Percentiles rank a stretch among this genome's conserved stretches.
phyloP scores from a whole-genome alignment of 2,329 filamentous ascomycete species.

The Fusarium floridanum region DNA sequence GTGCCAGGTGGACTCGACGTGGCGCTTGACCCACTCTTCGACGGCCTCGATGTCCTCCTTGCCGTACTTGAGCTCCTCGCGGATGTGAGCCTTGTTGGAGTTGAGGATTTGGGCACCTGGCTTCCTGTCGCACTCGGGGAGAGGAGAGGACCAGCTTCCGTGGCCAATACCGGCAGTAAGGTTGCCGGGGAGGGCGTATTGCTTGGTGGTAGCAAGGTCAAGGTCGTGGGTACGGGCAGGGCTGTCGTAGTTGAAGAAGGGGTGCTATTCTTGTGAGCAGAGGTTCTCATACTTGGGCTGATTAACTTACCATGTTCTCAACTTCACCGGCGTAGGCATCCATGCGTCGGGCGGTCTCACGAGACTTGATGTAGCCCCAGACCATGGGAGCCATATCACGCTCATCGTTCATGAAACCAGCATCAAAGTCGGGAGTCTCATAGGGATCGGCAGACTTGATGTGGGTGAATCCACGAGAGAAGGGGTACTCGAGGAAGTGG shows the following conservation, averaged over 20 bases:
- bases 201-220: slow-evolving; percentile 80
- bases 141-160: slow-evolving; percentile 75
- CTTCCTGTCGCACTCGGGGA: slow-evolving; percentile 66
- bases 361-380: slow-evolving; percentile 86
- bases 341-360: slow-evolving; percentile 84
- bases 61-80: slow-evolving; percentile 75
- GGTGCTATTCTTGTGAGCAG: slow-evolving; percentile 60
- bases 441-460: slow-evolving; percentile 80
- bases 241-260: slow-evolving; percentile 78
- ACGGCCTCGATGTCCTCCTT: slow-evolving; percentile 73
- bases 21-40: slow-evolving; percentile 78
- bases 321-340: slow-evolving; percentile 83
- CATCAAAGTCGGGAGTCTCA: slow-evolving; percentile 81
- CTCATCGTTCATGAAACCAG: slow-evolving; percentile 88
- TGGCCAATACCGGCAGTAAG: slow-evolving; percentile 79
- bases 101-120: slow-evolving; percentile 65
- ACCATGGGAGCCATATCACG: slow-evolving; percentile 88
- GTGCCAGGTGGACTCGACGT: slow-evolving; percentile 75
- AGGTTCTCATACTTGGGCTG: slow-evolving; percentile 17
- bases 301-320: slow-evolving; percentile 58
- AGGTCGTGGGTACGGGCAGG: slow-evolving; percentile 78
- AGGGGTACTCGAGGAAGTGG: slow-evolving; percentile 83
- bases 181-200: slow-evolving; percentile 80
- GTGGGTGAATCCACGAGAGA: slow-evolving; percentile 79
- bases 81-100: slow-evolving; percentile 71